phyloP scores from a whole-genome alignment of 1,284 basidiomycete species.

The Stereum hirsutum region DNA sequence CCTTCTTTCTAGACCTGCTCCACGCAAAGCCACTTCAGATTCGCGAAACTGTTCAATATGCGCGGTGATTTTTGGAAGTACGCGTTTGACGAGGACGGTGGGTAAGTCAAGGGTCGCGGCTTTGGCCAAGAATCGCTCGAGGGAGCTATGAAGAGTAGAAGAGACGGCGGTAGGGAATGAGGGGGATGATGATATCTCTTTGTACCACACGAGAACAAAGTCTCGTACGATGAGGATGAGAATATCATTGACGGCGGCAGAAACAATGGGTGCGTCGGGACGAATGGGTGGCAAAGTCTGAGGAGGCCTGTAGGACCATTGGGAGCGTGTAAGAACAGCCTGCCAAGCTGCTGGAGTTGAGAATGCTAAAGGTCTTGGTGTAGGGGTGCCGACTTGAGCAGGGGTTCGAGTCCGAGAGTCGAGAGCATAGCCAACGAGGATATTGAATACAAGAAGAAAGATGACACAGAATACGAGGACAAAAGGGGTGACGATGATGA shows the following conservation, averaged over 20 bases:
- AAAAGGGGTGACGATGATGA: slow-evolving; percentile 56
- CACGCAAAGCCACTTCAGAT: slow-evolving; percentile 78
- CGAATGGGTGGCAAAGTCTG: slow-evolving; percentile 53
- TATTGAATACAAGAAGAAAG: slow-evolving; percentile 40
- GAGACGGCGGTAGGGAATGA: slow-evolving; percentile 86
- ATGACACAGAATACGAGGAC: slow-evolving; percentile 39
- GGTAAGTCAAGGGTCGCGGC: slow-evolving; percentile 63
- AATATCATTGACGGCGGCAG: slow-evolving; percentile 65
- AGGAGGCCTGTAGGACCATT: slow-evolving; percentile 69
- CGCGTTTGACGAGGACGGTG: slow-evolving; percentile 70
- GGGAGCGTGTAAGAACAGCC: slow-evolving; percentile 71
- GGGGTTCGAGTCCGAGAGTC: slow-evolving; percentile 31
- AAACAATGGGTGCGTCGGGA: slow-evolving; percentile 54
- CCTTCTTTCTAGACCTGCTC: slow-evolving; percentile 65
- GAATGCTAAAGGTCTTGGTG: slow-evolving; percentile 68
- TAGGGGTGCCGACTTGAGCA: slow-evolving; percentile 31
- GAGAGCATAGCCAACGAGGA: slow-evolving; percentile 48
- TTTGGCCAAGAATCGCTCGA: slow-evolving; percentile 49
- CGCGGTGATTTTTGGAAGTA: slow-evolving; percentile 80
- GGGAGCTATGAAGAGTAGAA: slow-evolving; percentile 57
- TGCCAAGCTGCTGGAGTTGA: slow-evolving; percentile 90
- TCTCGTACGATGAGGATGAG: slow-evolving; percentile 74
- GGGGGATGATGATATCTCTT: slow-evolving; percentile 72
- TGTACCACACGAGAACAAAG: slow-evolving; percentile 85
- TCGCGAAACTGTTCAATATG: slow-evolving; percentile 90